Conservation (phyloP, 179 eudicot genomes). For the Beta macrorhiza region DNA sequence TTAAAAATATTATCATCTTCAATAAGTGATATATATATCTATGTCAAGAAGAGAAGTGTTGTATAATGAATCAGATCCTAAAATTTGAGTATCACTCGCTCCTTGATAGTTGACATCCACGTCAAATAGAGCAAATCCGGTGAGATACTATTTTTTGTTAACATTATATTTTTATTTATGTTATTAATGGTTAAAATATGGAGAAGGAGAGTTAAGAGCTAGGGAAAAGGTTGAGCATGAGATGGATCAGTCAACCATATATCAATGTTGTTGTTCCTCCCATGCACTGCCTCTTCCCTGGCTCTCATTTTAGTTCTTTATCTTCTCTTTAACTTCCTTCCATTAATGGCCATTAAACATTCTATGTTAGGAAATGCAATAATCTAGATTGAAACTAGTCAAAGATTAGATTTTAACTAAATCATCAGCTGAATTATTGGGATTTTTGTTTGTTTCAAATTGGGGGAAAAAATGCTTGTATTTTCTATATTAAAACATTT, state of each 20-base stretch:
- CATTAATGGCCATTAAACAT: background rate
- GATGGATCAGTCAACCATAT: constrained; percentile 35
- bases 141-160: background rate
- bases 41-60: background rate
- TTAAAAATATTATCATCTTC: too few species aligned
- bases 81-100: too few species aligned
- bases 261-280: constrained; percentile 36
- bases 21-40: background rate
- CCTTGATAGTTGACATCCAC: too few species aligned
- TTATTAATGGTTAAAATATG: background rate
- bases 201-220: constrained; percentile 21
- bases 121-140: background rate
- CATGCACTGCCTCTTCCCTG: constrained; percentile 70
- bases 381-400: too few species aligned
- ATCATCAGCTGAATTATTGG: too few species aligned
- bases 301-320: constrained; percentile 17
- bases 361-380: too few species aligned
- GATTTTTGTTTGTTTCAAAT: too few species aligned
- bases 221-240: constrained; percentile 49
- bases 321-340: background rate
- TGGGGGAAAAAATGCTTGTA: too few species aligned
- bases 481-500: too few species aligned
- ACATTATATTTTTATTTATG: background rate
- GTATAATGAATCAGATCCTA: too few species aligned
- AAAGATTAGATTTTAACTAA: too few species aligned